Base-by-base conservation (phyloP, 768 basidiomycete species). In the Macrolepiota fuliginosa region DNA sequence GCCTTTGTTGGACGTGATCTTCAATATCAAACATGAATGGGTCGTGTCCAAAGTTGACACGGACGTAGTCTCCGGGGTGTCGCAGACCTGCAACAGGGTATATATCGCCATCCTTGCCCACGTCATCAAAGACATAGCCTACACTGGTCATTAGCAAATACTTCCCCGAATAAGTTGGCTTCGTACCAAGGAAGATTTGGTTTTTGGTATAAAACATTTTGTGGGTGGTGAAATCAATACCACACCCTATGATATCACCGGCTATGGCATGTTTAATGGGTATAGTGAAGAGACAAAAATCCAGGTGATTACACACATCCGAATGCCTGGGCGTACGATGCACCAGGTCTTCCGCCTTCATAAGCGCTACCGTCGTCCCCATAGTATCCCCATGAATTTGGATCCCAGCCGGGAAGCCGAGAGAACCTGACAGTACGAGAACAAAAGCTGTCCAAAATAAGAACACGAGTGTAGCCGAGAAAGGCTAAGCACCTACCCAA, bases 11-110 rank as follows among this genome's bases (percentile, higher is more conserved):
- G 15, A 92, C 90, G 67, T 96, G 86, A 52, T 87, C 84, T 58
- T 95, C 91, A 69, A 98, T 96, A 72, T 97, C 95, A 72, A 86
- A 98, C 66, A 80, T 83, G 83, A 98, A 98, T 2, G 87, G 81
- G 9, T 85, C 85, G 69, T 89, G 87, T 27, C 94, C 94, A 71
- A 98, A 96, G 76, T 98, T 98, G 68, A 88, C 89, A 36, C 86
- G 84, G 40, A 98, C 76, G 12, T 84, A 79, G 73, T 98, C 96
- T 36, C 84, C 84, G 0, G 80, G 75, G 67, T 94, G 89, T 54
- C 91, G 90, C 58, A 98, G 79, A 25, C 95, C 96, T 61, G 97
- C 83, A n/a, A 92, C 87, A 2, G 96, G 96, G 69, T 89, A 94
- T 25, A 97, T 70, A 24, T 88, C 84, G 49, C 79, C 76, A 54